A percentile compares a stretch with the other conserved stretches of the same genome.
Evolutionary conservation across 768 basidiomycete species (phyloP).

Genomic region (Podaxis carcinomalis): DNA sequence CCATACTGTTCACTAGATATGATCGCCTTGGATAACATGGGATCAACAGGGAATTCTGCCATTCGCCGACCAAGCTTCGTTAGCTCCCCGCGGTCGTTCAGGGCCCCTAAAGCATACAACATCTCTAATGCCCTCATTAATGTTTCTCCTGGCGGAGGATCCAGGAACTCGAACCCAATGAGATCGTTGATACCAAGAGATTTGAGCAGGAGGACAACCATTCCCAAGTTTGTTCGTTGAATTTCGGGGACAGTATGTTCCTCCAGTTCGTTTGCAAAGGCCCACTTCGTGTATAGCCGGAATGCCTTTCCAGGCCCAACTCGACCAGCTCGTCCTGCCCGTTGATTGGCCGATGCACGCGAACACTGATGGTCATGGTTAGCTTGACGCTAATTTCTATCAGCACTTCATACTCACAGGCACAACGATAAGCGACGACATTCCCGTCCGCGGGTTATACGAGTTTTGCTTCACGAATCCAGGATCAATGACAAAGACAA

Average conservation of each 20-base stretch:
- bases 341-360: slow-evolving; percentile 93
- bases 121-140: slow-evolving; percentile 92
- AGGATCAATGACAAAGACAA: slow-evolving; percentile 98
- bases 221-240: slow-evolving; percentile 95
- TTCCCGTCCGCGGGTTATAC: slow-evolving; percentile 97
- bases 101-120: slow-evolving; percentile 90
- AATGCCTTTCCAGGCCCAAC: slow-evolving; percentile 98
- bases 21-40: slow-evolving; percentile 94
- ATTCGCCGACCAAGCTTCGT: slow-evolving; percentile 96
- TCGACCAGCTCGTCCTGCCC: slow-evolving; percentile 95
- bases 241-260: slow-evolving; percentile 98
- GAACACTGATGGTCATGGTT: slow-evolving; percentile 61
- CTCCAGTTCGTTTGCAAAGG: slow-evolving; percentile 91
- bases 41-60: slow-evolving; percentile 99
- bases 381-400: neutral
- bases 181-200: slow-evolving; percentile 98
- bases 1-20: slow-evolving; percentile 91
- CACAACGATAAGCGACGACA: slow-evolving; percentile 95
- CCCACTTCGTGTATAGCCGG: slow-evolving; percentile 99
- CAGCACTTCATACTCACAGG: slow-evolving; percentile 54
- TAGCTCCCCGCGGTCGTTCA: slow-evolving; percentile 94
- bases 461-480: slow-evolving; percentile 99
- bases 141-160: slow-evolving; percentile 96
- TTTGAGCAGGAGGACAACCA: slow-evolving; percentile 93
- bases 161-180: slow-evolving; percentile 97